Base-by-base conservation (phyloP, 2,329 filamentous ascomycete species). In the Ceratocystis destructans region DNA sequence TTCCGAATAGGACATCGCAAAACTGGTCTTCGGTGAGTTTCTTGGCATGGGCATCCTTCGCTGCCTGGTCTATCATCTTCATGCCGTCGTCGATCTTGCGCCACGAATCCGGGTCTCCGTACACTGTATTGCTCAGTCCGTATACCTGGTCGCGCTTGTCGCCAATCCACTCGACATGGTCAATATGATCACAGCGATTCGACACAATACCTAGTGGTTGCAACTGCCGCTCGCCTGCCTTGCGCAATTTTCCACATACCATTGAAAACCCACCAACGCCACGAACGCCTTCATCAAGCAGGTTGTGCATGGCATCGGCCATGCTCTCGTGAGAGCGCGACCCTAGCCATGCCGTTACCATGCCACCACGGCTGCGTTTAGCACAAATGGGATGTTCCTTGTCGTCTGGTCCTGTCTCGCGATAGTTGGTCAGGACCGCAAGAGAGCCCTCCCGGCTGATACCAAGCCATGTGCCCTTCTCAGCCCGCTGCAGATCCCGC, bases 181-280 rank as follows among this genome's bases (percentile, higher is more conserved):
- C 76, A 1, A 79, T 74, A 50, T 78, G 74, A 50, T 79, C 81
- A 48, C 78, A 80, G 37, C 84, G 79, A 72, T 87, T 87, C 61
- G 82, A 86, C 62, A 87, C 78, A 64, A 87, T 82, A 6, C 82
- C 84, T 10, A 87, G 74, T 0, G 80, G 80, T 68, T 82, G 76
- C 25, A 80, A 7, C 64, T 68, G 65, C 28, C 55, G 68, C 41
- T 45, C 41, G 10, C 61, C 64, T 37, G 48, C 61, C 62, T 6
- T 67, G 62, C 76, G 73, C 70, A 88, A 75, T 71, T 84, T 85
- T 7, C 83, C 83, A 69, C 84, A 86, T n/a, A 87, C 77, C 71
- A 88, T 79, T 28, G 83, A 86, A 72, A 87, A 87, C 0, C 85
- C 85, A 5, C 85, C 85, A 17, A 87, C 82, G 62, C 82, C 83